phyloP scores from a whole-genome alignment of 2,329 filamentous ascomycete species.

The Lizonia empirigonia region DNA sequence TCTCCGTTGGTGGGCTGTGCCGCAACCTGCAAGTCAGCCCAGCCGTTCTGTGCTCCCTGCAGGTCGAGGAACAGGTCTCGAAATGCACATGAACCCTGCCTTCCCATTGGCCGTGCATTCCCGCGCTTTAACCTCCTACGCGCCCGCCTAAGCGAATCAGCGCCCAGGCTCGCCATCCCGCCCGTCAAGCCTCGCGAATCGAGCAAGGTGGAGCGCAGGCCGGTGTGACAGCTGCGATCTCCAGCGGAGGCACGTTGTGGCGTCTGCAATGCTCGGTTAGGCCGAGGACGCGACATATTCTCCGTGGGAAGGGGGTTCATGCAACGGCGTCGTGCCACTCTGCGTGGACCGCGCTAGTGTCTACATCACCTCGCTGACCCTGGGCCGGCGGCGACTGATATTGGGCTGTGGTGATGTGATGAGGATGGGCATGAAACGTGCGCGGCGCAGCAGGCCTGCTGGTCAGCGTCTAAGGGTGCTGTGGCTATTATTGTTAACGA shows the following conservation, averaged over 20 bases:
- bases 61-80: not conserved
- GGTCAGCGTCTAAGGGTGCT: conserved; percentile 8
- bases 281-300: conserved; percentile 1
- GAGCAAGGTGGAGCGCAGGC: not conserved
- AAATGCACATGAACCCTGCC: not conserved
- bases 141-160: conserved; percentile 11
- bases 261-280: conserved; percentile 2
- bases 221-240: conserved; percentile 9
- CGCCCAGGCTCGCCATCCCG: no score
- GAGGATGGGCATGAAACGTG: not conserved
- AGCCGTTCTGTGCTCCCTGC: conserved; percentile 8
- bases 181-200: not conserved
- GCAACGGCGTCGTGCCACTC: not conserved
- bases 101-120: conserved; percentile 2
- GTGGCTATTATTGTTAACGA: no score
- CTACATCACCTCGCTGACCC: no score
- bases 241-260: conserved; percentile 3
- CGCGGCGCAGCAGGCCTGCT: not conserved
- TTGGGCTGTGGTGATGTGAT: no score
- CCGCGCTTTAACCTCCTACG: conserved; percentile 3
- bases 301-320: not conserved
- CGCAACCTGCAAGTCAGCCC: no score
- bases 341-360: not conserved
- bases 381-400: no score
- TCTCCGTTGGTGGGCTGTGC: no score